Percentiles rank a stretch among this genome's conserved stretches.
phyloP scores from a whole-genome alignment of 2,329 filamentous ascomycete genomes.

The Penicillium sp. region DNA sequence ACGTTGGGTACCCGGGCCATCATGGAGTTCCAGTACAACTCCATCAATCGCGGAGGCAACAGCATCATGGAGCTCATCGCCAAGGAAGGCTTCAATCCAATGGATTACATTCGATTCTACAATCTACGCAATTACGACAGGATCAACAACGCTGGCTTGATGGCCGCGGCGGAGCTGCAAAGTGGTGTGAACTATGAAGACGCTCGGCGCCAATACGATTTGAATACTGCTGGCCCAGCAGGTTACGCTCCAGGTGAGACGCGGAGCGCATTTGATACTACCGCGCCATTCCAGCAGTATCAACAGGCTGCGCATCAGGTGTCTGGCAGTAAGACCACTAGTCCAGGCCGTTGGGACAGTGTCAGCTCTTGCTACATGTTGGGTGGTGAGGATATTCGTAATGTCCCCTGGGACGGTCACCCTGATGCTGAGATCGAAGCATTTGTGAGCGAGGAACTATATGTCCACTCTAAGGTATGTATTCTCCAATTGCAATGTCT shows the following conservation, averaged over 20 bases:
- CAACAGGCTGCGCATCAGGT: slow-evolving; percentile 60
- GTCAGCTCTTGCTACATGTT: slow-evolving; percentile 81
- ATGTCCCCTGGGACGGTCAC: slow-evolving; percentile 53
- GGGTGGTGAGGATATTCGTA: slow-evolving; percentile 62
- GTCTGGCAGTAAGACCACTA: slow-evolving; percentile 42
- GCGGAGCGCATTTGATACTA: slow-evolving; percentile 36
- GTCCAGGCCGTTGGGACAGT: slow-evolving; percentile 61
- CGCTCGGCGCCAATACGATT: slow-evolving; percentile 41
- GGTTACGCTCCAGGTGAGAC: slow-evolving; percentile 34
- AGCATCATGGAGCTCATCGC: slow-evolving; percentile 80
- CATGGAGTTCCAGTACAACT: slow-evolving; percentile 99
- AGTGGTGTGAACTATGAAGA: slow-evolving; percentile 44
- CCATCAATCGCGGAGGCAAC: slow-evolving; percentile 83
- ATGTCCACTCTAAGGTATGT: slow-evolving; percentile 52
- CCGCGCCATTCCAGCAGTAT: slow-evolving; percentile 58
- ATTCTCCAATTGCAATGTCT: neutral
- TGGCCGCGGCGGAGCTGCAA: slow-evolving; percentile 36
- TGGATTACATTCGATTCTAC: slow-evolving; percentile 84
- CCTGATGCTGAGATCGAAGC: slow-evolving; percentile 55
- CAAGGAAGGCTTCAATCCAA: slow-evolving; percentile 70
- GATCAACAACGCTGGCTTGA: slow-evolving; percentile 53
- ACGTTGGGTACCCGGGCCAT: slow-evolving; percentile 85
- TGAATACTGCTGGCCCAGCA: slow-evolving; percentile 44
- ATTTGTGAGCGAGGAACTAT: slow-evolving; percentile 58
- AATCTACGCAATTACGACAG: slow-evolving; percentile 92